Evolutionary conservation across 176 grass and related monocot species (phyloP).

Genomic region (Paspalum notatum): DNA sequence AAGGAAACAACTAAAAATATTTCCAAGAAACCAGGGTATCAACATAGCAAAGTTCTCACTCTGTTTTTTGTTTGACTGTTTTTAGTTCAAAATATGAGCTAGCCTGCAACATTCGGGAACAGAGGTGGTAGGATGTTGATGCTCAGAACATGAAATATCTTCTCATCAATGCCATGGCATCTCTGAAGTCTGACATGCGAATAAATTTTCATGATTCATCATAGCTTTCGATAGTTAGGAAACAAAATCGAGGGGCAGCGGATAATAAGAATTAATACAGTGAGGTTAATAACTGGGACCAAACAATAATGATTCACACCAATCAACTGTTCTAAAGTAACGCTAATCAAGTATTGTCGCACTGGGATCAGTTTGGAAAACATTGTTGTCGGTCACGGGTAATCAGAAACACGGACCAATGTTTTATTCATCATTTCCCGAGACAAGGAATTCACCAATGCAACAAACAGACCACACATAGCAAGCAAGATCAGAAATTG

Average conservation of each 20-base stretch:
- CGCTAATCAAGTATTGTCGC: background rate
- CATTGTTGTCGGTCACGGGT: constrained; percentile 3
- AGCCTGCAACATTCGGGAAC: background rate
- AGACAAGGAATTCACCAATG: background rate
- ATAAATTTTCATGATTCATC: constrained; percentile 33
- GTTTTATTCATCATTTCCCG: constrained; percentile 26
- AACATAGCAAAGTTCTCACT: no score
- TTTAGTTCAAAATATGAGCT: no score
- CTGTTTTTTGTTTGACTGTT: no score
- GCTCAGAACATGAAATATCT: constrained; percentile 45
- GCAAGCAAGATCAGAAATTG: no score
- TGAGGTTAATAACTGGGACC: background rate
- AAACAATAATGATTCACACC: background rate
- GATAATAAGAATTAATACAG: no score
- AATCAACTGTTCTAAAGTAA: background rate
- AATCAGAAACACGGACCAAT: constrained; percentile 38
- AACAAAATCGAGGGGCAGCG: background rate
- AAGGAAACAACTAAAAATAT: background rate
- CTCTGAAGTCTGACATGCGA: constrained; percentile 58
- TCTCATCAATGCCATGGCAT: constrained; percentile 55
- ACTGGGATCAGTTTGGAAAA: background rate
- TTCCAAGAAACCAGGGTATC: background rate
- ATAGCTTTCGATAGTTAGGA: background rate
- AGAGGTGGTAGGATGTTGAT: background rate
- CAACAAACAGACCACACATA: background rate